Evolutionary conservation across 257 asterid genomes (phyloP), one percentile per base, ranked within the genome.

Genomic region (Nicotiana knightiana): DNA sequence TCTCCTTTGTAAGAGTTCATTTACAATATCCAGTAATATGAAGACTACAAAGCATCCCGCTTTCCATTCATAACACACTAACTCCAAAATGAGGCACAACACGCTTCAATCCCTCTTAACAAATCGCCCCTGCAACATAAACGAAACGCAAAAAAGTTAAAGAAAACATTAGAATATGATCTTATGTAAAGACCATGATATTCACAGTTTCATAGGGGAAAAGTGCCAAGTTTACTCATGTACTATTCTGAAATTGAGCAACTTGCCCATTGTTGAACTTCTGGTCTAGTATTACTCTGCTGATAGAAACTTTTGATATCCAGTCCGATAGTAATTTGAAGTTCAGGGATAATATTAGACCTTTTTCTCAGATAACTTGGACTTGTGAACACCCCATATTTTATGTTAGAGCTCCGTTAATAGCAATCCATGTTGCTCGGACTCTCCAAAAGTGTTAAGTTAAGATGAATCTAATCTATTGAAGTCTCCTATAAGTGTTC

Each of bases 101-200:
- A n/a, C 2, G 21, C 78, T 65, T 91, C 90, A 93, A 86, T 79
- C 83, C 83, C 93, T 92, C 90, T 91, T 95, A 78, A 95, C 98
- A 81, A 95, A 95, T 83, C 98, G 90, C 48, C 99, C 99, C 99
- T 95, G 91, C 85, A 87, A 84, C 30, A 88, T 63, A 1, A 33
- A 9, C 7, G 81, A 82, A 16, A 18, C 6, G 7, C 4, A 6
- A 9, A 39, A 26, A 5, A 4, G 9, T 63, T 63, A 63, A 63
- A 63, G 17, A 1, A 17, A 24, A 24, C 21, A 63, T 26, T 11
- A 63, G 4, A 26, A 11, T 63, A 4, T 39, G 46, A 39, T 18
- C 7, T 57, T 4, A 9, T 28, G 16, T 64, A 64, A 51, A 26
- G 32, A 7, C 9, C 79, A 7, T 48, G 21, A 13, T 32, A 53